These are phyloP conservation scores for Naganishia friedmannii DNA, from an alignment of 768 basidiomycete species.

Conservation along the genomic window DNA sequence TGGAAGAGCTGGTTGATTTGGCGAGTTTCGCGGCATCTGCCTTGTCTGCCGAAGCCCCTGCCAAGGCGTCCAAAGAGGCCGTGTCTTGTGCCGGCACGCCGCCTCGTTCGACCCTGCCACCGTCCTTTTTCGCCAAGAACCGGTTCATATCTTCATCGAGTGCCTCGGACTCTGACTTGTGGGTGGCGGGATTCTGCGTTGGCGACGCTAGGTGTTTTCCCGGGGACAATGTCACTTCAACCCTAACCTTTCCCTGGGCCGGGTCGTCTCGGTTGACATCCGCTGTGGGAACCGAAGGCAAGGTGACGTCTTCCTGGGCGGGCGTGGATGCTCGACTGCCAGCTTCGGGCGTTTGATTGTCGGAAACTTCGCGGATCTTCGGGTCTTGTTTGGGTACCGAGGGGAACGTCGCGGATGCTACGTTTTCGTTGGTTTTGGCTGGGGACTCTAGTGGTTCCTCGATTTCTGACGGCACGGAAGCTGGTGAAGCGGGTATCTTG, in stretches of 20 bases:
- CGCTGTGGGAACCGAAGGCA: slow-evolving; percentile 14
- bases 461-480: background rate
- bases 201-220: slow-evolving; percentile 13
- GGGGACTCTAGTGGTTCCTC: background rate
- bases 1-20: slow-evolving; percentile 17
- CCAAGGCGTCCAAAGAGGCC: background rate
- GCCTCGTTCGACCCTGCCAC: background rate
- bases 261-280: slow-evolving; percentile 14
- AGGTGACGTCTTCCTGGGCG: background rate
- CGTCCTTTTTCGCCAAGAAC: background rate
- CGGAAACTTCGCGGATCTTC: background rate
- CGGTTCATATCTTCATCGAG: slow-evolving; percentile 8
- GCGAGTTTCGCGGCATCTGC: background rate
- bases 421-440: background rate
- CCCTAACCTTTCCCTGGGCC: slow-evolving; percentile 21
- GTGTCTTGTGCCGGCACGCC: background rate
- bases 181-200: background rate
- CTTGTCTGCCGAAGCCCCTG: background rate
- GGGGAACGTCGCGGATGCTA: slow-evolving; percentile 10
- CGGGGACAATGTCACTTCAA: slow-evolving; percentile 16
- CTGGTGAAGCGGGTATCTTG: background rate
- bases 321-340: slow-evolving; percentile 8
- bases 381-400: slow-evolving; percentile 21
- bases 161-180: background rate
- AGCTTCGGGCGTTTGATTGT: background rate